Conservation (phyloP, 352 stramenopile genomes). For the Globisporangium camurandrum region DNA sequence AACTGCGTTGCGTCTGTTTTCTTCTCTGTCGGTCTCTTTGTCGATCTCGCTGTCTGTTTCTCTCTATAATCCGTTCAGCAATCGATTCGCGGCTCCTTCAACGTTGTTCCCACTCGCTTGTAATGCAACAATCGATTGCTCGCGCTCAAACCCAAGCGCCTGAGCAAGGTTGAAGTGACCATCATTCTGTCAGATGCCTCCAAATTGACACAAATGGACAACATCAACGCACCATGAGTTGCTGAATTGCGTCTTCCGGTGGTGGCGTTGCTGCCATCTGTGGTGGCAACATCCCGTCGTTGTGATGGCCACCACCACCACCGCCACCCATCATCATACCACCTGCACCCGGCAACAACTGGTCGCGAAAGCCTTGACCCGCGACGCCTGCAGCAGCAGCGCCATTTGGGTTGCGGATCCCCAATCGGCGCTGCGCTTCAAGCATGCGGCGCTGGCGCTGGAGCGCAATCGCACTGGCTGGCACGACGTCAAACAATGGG, state of each 20-base stretch:
- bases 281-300: slow-evolving; percentile 40
- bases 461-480: slow-evolving; percentile 44
- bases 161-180: slow-evolving; percentile 5
- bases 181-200: not conserved
- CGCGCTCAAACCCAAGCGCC: slow-evolving; percentile 67
- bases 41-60: too few species aligned
- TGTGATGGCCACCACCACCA: slow-evolving; percentile 23
- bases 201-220: slow-evolving; percentile 4
- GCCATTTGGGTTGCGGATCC: slow-evolving; percentile 33
- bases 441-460: slow-evolving; percentile 67
- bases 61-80: slow-evolving; percentile 62
- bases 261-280: slow-evolving; percentile 54
- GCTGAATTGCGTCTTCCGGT: slow-evolving; percentile 68
- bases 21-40: not conserved
- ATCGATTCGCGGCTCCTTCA: slow-evolving; percentile 76
- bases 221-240: slow-evolving; percentile 53
- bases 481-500: slow-evolving; percentile 76
- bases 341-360: slow-evolving; percentile 62
- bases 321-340: too few species aligned
- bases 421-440: slow-evolving; percentile 63
- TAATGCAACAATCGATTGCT: slow-evolving; percentile 60
- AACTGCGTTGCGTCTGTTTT: too few species aligned
- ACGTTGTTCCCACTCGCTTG: slow-evolving; percentile 80
- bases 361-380: slow-evolving; percentile 76
- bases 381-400: too few species aligned